Evolutionary conservation across 768 basidiomycete genomes (phyloP), one percentile per base, ranked within the genome.

Genomic region (Mycena haematopus): DNA sequence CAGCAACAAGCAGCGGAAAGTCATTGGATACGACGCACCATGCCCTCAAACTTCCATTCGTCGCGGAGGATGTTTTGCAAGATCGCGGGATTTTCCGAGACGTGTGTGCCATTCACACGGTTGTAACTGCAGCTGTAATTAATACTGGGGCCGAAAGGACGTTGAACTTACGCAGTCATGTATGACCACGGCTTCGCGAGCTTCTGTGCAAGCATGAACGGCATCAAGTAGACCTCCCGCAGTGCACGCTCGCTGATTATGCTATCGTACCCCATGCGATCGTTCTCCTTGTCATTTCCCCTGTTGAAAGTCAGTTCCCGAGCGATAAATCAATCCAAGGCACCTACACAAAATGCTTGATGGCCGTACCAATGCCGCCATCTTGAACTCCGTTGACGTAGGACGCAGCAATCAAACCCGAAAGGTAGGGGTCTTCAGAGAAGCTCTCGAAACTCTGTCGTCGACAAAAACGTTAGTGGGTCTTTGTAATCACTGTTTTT

Each of bases 221-320:
- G 90, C 78, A 88, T 86, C 9, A 92, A 77, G 69, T 93, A 92
- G 36, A 93, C 79, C 71, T 93, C 90, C 7, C 90, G 81, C 33
- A 93, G 77, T 5, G 90, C 86, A 29, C 91, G 80, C 10, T 84
- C 82, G 57, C 85, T 83, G 49, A 93, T 73, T 40, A 86, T 81
- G 79, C 81, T 74, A 80, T 92, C 87, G 66, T 86, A 90, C 27
- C 75, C 88, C 74, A 85, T 82, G 11, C 89, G 83, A 68, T 91
- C 90, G 64, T 91, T 83, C 72, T 93, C 91, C 73, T 92, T 92
- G 77, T 94, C 92, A 69, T 93, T 94, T 24, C 84, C 86, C 21
- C 87, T 88, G 62, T 38, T 45, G 33, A 58, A 42, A 25, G 22
- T 56, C 14, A 50, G 40, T 46, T 14, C 24, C 8, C 11, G 22